Conservation (phyloP, 2,329 filamentous ascomycete species). For the Tolypocladium inflatum region DNA sequence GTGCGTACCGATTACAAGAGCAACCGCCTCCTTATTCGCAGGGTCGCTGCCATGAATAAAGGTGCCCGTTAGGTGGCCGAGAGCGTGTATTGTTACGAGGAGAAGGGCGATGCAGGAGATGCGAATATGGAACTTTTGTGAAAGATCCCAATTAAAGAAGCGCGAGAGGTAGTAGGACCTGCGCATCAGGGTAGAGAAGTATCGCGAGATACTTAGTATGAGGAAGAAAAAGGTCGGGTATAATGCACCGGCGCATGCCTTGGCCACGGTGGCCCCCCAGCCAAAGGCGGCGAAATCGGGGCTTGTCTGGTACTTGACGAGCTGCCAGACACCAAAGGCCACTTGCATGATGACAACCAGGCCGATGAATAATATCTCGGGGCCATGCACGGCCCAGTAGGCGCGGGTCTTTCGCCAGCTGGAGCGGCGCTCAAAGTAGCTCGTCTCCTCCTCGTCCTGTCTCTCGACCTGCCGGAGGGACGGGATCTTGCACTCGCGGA, state of each 20-base stretch:
- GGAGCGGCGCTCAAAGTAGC: constrained; percentile 34
- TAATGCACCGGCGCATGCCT: constrained; percentile 42
- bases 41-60: constrained; percentile 40
- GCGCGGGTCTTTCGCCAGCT: constrained; percentile 36
- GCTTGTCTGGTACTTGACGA: constrained; percentile 40
- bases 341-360: constrained; percentile 37
- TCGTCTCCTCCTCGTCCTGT: constrained; percentile 34
- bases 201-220: constrained; percentile 47
- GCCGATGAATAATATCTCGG: constrained; percentile 37
- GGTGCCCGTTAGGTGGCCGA: constrained; percentile 43
- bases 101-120: constrained; percentile 40
- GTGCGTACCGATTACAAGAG: constrained; percentile 15
- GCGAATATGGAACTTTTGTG: constrained; percentile 44
- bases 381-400: constrained; percentile 46
- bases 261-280: constrained; percentile 46
- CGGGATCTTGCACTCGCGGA: constrained; percentile 37
- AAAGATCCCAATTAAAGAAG: constrained; percentile 48
- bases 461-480: constrained; percentile 36
- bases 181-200: constrained; percentile 42
- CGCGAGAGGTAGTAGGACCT: constrained; percentile 40
- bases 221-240: constrained; percentile 51
- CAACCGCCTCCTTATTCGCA: constrained; percentile 31
- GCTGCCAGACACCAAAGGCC: constrained; percentile 45
- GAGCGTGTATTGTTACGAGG: constrained; percentile 42
- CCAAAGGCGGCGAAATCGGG: constrained; percentile 37